Evolutionary conservation across 202 grass and related monocot species (phyloP), one percentile per base, ranked within the genome.

Genomic region (Dendrocalamus latiflorus): DNA sequence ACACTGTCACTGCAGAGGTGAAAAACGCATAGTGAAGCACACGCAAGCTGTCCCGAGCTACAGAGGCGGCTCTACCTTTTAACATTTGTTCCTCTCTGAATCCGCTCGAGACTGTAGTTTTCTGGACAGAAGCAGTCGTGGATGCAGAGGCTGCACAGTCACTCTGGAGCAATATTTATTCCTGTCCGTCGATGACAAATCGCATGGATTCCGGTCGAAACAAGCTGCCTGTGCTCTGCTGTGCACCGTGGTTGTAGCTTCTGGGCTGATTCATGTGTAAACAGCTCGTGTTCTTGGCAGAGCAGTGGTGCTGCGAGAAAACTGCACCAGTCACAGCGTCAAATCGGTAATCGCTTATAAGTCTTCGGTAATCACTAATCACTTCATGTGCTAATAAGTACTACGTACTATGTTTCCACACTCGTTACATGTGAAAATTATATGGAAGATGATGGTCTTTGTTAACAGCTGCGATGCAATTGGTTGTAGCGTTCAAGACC

Each of bases 171-270:
- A 65, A 3, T n/a, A 2, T 4, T 70, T 73, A 6, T 43, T 24
- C 56, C 47, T 65, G 41, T 57, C 66, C 80, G 20, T 41, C 48
- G 28, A 79, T 50, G 86, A 51, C 75, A 78, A 30, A 85, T 6
- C 68, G 74, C 65, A 79, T 74, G 75, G 39, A 50, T 59, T 88
- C 71, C 51, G 30, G 18, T 13, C 41, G 18, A 42, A 41, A 11
- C 18, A 1, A 3, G 43, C 36, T 57, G 74, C 67, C 56, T 62
- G 16, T 14, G 41, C 44, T 9, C 6, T 43, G 30, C 6, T 36
- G 28, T 2, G 1, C 24, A 45, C 64, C 41, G 65, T 77, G 48
- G 12, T 37, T 18, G 18, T 60, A 49, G 73, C 45, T 42, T 41
- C 67, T 17, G 74, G 9, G 10, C 45, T 15, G 36, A 57, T 62